Evolutionary conservation across 805 yeast genomes (phyloP).

Genomic region (Starmerella ratchasimensis): DNA sequence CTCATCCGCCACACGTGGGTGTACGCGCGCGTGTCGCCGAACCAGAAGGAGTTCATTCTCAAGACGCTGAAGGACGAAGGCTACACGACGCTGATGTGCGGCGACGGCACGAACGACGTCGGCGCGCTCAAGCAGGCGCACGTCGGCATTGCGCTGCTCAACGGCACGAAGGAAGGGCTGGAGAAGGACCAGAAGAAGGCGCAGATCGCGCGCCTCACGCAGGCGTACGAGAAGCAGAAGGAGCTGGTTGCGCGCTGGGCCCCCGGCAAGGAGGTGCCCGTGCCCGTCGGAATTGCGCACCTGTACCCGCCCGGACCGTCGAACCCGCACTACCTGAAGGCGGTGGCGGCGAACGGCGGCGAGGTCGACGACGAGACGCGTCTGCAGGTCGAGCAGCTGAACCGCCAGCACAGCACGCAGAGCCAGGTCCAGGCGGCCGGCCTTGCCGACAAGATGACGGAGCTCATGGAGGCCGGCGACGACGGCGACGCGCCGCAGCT

Average conservation of each 20-base stretch:
- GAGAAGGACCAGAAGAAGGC: constrained; percentile 75
- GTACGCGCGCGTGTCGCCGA: constrained; percentile 92
- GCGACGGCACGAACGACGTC: constrained; percentile 99
- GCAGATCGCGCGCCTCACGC: constrained; percentile 47
- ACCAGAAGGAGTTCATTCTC: constrained; percentile 85
- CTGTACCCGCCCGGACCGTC: constrained; percentile 88
- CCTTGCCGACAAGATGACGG: constrained; percentile 53
- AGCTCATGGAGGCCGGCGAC: constrained; percentile 39
- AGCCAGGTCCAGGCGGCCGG: constrained; percentile 30
- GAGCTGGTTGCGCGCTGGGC: constrained; percentile 65
- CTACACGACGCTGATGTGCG: constrained; percentile 93
- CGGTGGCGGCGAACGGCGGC: constrained; percentile 74
- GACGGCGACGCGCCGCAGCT: constrained; percentile 77
- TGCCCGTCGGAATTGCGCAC: constrained; percentile 81
- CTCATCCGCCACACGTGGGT: constrained; percentile 88
- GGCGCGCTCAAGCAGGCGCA: constrained; percentile 98
- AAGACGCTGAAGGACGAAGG: constrained; percentile 75
- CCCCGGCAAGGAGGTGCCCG: constrained; percentile 49
- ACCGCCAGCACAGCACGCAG: constrained; percentile 27
- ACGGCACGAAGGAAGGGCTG: constrained; percentile 91
- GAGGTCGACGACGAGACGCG: constrained; percentile 45
- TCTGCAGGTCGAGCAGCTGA: constrained; percentile 27
- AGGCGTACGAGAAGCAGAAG: constrained; percentile 72
- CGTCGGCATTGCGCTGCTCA: constrained; percentile 92
- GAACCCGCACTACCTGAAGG: constrained; percentile 77